Percentiles rank a stretch among this genome's conserved stretches.
Conservation (phyloP, 768 basidiomycete genomes). For the Strobilomyces dryophilus region DNA sequence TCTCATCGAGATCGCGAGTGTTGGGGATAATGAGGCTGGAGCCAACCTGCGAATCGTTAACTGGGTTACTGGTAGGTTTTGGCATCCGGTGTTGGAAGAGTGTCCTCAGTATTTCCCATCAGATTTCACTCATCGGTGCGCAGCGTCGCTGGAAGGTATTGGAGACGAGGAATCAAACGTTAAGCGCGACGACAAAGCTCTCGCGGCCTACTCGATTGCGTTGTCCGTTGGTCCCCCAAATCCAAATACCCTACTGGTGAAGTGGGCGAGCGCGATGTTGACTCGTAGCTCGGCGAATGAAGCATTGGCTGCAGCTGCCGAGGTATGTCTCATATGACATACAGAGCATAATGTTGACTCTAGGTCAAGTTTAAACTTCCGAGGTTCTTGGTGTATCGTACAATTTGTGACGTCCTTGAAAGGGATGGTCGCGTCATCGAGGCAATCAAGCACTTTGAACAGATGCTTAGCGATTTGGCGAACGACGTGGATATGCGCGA, state of each 20-base stretch:
- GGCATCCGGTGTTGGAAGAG: rapidly evolving
- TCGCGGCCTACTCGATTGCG: neutral
- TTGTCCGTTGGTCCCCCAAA: neutral
- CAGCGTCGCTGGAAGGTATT: neutral
- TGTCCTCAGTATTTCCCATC: neutral
- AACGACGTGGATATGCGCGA: neutral
- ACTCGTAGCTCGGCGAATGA: neutral
- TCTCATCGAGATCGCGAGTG: neutral
- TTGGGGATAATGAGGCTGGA: neutral
- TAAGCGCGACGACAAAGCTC: neutral
- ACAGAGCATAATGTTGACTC: neutral
- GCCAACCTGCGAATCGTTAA: neutral
- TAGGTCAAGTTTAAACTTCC: neutral
- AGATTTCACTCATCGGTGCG: constrained; percentile 4
- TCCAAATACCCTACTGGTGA: neutral
- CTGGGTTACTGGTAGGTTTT: constrained; percentile 5
- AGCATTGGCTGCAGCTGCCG: neutral
- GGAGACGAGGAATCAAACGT: neutral
- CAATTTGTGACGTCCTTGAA: constrained; percentile 8
- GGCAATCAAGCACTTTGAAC: neutral
- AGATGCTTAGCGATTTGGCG: neutral
- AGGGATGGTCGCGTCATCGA: neutral
- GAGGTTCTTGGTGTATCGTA: neutral
- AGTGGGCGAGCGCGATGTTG: constrained; percentile 4
- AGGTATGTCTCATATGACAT: neutral